Base-by-base conservation (phyloP, 2,329 filamentous ascomycete genomes). In the Fonsecaea pedrosoi region DNA sequence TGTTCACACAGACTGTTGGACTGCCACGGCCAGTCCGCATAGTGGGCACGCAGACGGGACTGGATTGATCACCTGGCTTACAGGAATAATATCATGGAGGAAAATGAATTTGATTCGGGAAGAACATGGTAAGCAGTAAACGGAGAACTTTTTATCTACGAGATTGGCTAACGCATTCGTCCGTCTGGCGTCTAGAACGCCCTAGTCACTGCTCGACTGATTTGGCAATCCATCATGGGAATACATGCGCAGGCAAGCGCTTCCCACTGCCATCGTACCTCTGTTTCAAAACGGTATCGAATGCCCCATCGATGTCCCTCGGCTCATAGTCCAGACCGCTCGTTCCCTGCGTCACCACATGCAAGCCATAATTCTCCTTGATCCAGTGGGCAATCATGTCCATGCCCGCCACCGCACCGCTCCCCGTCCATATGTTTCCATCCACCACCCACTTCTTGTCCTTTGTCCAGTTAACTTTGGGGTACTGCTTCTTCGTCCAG, bases 361-460 rank as follows among this genome's bases (percentile, higher is more conserved):
- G 45, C 35, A 40, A 35, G 0, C 79, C 79, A 69, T 72, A 79
- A 1, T 71, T 75, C 60, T 78, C 73, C 60, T 77, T 77, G 0
- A 82, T 62, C 78, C 79, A 82, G 38, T 80, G 74, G 8, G 79
- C 72, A 62, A 80, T 69, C 76, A 81, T 80, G 18, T 83, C 82
- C 74, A 82, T 83, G 0, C 81, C 82, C 4, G 82, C 81, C 15
- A 79, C 72, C 0, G 82, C 80, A 13, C 82, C 82, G 1, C 77
- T 77, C 0, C 78, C 79, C 2, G 82, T 84, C 82, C 82, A 84
- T 35, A 83, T 75, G 42, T 83, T 82, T 18, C 59, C 59, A 57
- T 83, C 80, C 0, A 79, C 64, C 62, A 82, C 73, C 81, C 82
- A 84, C 68, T 83, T 79, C 65, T 77, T 77, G 32, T 81, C 76